A percentile compares a stretch with the other conserved stretches of the same genome.
Evolutionary conservation across 2,329 filamentous ascomycete genomes (phyloP).

Genomic region (Xylaria sp.): DNA sequence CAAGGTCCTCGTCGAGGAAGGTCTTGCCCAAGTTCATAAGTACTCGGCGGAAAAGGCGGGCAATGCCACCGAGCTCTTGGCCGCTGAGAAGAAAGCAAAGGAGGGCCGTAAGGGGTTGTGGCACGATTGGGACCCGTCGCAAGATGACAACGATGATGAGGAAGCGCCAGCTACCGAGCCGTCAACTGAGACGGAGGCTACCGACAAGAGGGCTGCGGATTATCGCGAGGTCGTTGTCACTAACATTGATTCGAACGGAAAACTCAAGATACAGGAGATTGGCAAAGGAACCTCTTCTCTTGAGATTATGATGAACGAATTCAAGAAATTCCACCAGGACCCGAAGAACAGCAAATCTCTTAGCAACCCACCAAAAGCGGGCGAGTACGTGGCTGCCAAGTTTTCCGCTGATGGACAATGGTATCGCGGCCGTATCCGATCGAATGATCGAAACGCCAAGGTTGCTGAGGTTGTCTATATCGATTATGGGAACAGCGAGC

Average conservation of each 20-base stretch:
- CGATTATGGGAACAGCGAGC: slow-evolving; percentile 96
- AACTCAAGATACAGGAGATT: slow-evolving; percentile 90
- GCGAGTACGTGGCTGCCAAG: slow-evolving; percentile 89
- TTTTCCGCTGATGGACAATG: slow-evolving; percentile 91
- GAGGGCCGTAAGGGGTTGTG: slow-evolving; percentile 88
- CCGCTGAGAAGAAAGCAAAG: slow-evolving; percentile 90
- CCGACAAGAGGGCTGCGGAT: slow-evolving; percentile 77
- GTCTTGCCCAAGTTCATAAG: slow-evolving; percentile 88
- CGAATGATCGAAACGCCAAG: slow-evolving; percentile 92
- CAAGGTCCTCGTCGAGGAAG: slow-evolving; percentile 92
- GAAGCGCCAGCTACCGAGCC: slow-evolving; percentile 63
- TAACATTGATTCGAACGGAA: slow-evolving; percentile 83
- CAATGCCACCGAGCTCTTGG: slow-evolving; percentile 86
- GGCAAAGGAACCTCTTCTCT: slow-evolving; percentile 86
- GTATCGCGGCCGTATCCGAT: slow-evolving; percentile 91
- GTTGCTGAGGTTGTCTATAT: slow-evolving; percentile 92
- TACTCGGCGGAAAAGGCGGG: slow-evolving; percentile 97
- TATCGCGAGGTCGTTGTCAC: slow-evolving; percentile 96
- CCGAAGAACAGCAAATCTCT: slow-evolving; percentile 81
- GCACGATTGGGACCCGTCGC: slow-evolving; percentile 92
- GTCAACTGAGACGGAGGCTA: slow-evolving; percentile 62
- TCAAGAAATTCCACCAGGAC: slow-evolving; percentile 90
- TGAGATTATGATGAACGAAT: slow-evolving; percentile 88
- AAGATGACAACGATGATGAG: slow-evolving; percentile 75
- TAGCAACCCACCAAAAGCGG: slow-evolving; percentile 82